Percentiles rank a stretch among this genome's conserved stretches.
Evolutionary conservation across 164 flowering plant species (phyloP).

Genomic region (Tetrastigma voinierianum): DNA sequence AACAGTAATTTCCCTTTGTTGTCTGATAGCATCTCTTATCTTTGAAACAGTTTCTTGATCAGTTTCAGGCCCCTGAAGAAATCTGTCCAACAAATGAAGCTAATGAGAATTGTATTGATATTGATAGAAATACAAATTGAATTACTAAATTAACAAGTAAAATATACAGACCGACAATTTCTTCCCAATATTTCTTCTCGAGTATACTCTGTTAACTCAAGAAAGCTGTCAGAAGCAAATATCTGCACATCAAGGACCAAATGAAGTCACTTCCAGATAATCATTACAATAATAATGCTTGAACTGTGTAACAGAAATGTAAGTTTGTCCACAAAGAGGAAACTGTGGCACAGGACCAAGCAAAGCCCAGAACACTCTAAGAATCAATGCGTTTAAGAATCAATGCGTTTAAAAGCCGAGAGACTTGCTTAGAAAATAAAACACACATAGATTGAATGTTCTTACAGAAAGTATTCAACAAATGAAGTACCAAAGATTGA

Average conservation of each 20-base stretch:
- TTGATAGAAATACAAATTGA: background rate
- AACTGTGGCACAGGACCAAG: no score
- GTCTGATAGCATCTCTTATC: conserved; percentile 90
- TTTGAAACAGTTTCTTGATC: conserved; percentile 79
- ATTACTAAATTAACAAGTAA: background rate
- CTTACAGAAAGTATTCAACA: no score
- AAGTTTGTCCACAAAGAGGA: no score
- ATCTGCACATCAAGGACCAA: conserved; percentile 55
- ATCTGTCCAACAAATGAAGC: conserved; percentile 39
- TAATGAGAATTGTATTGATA: background rate
- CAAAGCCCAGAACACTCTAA: no score
- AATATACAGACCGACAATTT: conserved; percentile 71
- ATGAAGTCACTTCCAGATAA: background rate
- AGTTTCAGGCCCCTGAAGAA: conserved; percentile 99
- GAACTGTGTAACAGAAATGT: no score
- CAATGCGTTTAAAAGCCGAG: no score
- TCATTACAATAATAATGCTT: background rate
- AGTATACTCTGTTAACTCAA: conserved; percentile 90
- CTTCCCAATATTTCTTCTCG: conserved; percentile 96
- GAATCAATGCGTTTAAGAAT: no score
- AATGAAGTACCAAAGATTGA: no score
- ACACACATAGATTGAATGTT: no score
- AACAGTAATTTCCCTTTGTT: conserved; percentile 88
- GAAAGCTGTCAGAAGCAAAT: conserved; percentile 98
- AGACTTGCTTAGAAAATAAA: no score